Evolutionary conservation across 371 early-diverging fungal species (phyloP), one percentile per base, ranked within the genome.

Genomic region (Mortierella sp.): DNA sequence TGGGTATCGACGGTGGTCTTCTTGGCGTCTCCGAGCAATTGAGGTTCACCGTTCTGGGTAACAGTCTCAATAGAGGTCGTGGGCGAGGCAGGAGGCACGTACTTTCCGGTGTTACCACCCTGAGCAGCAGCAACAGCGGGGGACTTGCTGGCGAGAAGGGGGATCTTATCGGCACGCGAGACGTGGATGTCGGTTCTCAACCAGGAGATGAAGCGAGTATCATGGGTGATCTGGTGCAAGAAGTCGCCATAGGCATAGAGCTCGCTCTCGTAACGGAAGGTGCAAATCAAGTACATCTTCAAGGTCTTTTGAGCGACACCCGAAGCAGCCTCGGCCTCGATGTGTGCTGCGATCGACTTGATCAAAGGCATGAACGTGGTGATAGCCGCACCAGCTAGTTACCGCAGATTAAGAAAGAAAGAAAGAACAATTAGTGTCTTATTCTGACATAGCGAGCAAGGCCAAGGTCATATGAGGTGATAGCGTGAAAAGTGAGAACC

Each of bases 221-320:
- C 82, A 44, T 74, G 74, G 13, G 74, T 82, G 50, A 82, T 68
- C 11, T 71, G 74, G 34, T 82, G 71, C 72, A 82, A 43, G 43
- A 82, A 82, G 24, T 77, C 74, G 8, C 82, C 82, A 50, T 82
- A 82, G 8, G 82, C 71, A 34, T 82, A 77, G 29, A 82, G 67
- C 68, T 82, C 82, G 66, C 78, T 77, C 52, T 77, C 78, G 31
- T 77, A 77, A 6, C 82, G 71, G 78, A 82, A 82, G 5, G 82
- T 82, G 52, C 78, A 67, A 52, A 82, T 71, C 63, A 82, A 37
- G 26, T 82, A 58, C 39, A 82, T 74, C 16, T 71, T 53, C 3
- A 77, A 68, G 1, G 55, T 71, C 7, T 16, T 45, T 6, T 64
- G 68, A 6, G 65, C 47, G 26, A 22, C 66, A 26, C 37, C 22